Percentiles rank a stretch among this genome's conserved stretches.
These are phyloP conservation scores for Paramecium tetraurelia DNA, from an alignment of 73 alveolate genomes.

Conservation along the genomic window DNA sequence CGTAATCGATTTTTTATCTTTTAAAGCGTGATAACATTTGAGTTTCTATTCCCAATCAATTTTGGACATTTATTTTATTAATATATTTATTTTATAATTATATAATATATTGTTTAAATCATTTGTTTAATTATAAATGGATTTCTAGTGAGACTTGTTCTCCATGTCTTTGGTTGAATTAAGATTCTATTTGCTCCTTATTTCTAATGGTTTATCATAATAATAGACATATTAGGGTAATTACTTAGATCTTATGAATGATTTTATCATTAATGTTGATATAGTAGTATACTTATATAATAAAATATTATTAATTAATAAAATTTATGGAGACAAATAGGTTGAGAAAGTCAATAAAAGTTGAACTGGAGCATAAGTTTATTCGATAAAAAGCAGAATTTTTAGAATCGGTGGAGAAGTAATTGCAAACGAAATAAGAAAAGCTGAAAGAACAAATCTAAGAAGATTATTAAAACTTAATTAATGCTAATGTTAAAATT, in stretches of 20 bases:
- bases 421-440: not conserved
- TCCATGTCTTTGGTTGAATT: not conserved
- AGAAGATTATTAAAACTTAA: not conserved
- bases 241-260: too few relatives aligned
- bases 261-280: too few relatives aligned
- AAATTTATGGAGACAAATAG: not conserved
- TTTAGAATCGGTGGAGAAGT: not conserved
- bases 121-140: too few relatives aligned
- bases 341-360: not conserved
- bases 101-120: too few relatives aligned
- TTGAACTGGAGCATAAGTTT: not conserved
- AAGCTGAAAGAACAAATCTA: not conserved
- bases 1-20: not conserved
- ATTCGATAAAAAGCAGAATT: not conserved
- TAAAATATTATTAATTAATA: not conserved
- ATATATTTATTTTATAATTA: too few relatives aligned
- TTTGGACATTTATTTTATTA: not conserved
- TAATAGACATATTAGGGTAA: too few relatives aligned
- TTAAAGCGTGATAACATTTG: not conserved
- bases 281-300: not conserved
- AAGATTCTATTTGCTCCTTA: too few relatives aligned
- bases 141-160: not conserved
- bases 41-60: not conserved
- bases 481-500: not conserved
- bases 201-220: too few relatives aligned